These are phyloP conservation scores for Cardiospermum halicacabum DNA, from an alignment of 345 rosid species.

Conservation along the genomic window DNA sequence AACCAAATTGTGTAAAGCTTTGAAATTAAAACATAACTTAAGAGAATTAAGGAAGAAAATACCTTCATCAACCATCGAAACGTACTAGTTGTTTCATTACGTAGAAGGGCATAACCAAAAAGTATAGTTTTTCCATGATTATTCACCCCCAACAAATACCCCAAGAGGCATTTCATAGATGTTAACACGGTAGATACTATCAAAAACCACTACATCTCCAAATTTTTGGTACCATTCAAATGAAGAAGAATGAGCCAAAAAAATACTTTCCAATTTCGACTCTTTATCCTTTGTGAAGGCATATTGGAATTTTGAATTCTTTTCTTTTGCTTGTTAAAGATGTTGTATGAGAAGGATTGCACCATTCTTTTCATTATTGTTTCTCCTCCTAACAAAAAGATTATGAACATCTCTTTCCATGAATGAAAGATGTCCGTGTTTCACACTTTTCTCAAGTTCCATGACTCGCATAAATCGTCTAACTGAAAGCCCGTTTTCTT, in stretches of 20 bases:
- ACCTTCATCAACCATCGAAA: not conserved
- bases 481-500: not conserved
- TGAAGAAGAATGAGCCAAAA: not conserved
- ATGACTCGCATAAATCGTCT: not conserved
- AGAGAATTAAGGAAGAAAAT: not conserved
- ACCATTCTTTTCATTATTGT: not conserved
- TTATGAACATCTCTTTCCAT: not conserved
- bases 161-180: not conserved
- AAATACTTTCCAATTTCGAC: not conserved
- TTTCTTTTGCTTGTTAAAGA: not conserved
- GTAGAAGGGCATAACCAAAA: not conserved
- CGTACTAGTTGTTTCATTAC: not conserved
- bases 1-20: no score
- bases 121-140: not conserved
- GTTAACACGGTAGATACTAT: not conserved
- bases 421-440: not conserved
- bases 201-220: not conserved
- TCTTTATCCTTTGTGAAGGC: not conserved
- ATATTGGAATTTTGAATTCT: not conserved
- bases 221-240: not conserved
- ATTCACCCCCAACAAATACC: not conserved
- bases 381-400: not conserved
- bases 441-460: not conserved
- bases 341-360: not conserved
- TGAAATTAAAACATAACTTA: not conserved